Percentiles rank a stretch among this genome's conserved stretches.
These are phyloP conservation scores for Megacollybia marginata DNA, from an alignment of 768 basidiomycete species.

Conservation along the genomic window DNA sequence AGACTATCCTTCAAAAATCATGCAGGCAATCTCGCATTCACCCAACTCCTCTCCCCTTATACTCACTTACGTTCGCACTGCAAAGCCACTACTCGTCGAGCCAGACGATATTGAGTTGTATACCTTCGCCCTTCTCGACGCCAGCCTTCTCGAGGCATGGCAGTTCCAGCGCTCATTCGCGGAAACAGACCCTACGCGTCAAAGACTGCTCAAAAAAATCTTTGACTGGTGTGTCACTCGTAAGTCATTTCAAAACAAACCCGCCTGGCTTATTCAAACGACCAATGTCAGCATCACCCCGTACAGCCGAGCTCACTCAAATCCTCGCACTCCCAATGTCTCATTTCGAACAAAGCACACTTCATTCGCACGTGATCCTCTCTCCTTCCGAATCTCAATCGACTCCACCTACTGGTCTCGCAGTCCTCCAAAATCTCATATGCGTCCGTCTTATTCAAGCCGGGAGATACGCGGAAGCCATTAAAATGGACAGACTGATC, in stretches of 20 bases:
- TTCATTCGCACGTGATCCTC: slow-evolving; percentile 48
- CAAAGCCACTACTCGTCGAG: slow-evolving; percentile 62
- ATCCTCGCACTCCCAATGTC: slow-evolving; percentile 63
- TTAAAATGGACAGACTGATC: slow-evolving; percentile 68
- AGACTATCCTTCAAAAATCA: slow-evolving; percentile 73
- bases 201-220: slow-evolving; percentile 49
- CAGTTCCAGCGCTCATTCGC: slow-evolving; percentile 64
- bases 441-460: slow-evolving; percentile 71
- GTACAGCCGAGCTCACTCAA: slow-evolving; percentile 47
- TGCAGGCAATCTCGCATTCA: slow-evolving; percentile 52
- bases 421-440: slow-evolving; percentile 68
- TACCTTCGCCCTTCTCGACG: slow-evolving; percentile 55
- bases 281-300: slow-evolving; percentile 46
- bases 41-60: slow-evolving; percentile 48
- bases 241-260: slow-evolving; percentile 29
- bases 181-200: slow-evolving; percentile 46
- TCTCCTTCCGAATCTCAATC: neutral
- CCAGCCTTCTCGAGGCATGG: slow-evolving; percentile 68
- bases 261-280: neutral
- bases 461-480: slow-evolving; percentile 64
- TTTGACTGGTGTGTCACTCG: slow-evolving; percentile 65
- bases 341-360: slow-evolving; percentile 49
- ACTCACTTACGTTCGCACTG: slow-evolving; percentile 67
- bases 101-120: slow-evolving; percentile 70
- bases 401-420: slow-evolving; percentile 35